These are phyloP conservation scores for Pyrenophora seminiperda DNA, from an alignment of 2,329 filamentous ascomycete species.

Conservation along the genomic window DNA sequence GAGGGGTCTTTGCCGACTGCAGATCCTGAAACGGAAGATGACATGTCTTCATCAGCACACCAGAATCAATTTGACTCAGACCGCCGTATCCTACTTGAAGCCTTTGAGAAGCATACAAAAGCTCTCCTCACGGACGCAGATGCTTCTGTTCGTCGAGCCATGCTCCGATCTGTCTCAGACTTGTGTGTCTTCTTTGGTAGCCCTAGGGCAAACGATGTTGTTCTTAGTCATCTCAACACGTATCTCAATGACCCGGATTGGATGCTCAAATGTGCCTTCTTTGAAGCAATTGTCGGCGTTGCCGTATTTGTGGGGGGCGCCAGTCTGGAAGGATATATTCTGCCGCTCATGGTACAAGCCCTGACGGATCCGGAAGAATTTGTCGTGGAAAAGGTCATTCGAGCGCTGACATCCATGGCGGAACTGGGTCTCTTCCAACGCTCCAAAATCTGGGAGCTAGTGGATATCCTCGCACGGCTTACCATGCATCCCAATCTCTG, in stretches of 20 bases:
- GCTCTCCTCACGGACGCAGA: constrained; percentile 85
- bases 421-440: constrained; percentile 85
- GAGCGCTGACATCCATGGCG: constrained; percentile 86
- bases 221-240: constrained; percentile 93
- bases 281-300: constrained; percentile 92
- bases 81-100: constrained; percentile 77
- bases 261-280: constrained; percentile 95
- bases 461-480: constrained; percentile 82
- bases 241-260: constrained; percentile 96
- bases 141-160: constrained; percentile 84
- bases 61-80: constrained; percentile 87
- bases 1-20: constrained; percentile 79
- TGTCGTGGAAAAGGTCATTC: constrained; percentile 87
- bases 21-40: constrained; percentile 80
- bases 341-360: constrained; percentile 94
- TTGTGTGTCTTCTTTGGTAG: constrained; percentile 95
- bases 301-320: constrained; percentile 87
- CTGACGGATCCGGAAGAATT: constrained; percentile 91
- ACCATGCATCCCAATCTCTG: constrained; percentile 93
- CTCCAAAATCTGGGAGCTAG: constrained; percentile 82
- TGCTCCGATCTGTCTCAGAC: constrained; percentile 87
- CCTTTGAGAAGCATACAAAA: constrained; percentile 89
- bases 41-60: constrained; percentile 70
- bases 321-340: constrained; percentile 90
- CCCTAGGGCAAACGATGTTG: constrained; percentile 91